These are phyloP conservation scores for Pseudogymnoascus sp. DNA, from an alignment of 2,329 filamentous ascomycete genomes.

Conservation along the genomic window DNA sequence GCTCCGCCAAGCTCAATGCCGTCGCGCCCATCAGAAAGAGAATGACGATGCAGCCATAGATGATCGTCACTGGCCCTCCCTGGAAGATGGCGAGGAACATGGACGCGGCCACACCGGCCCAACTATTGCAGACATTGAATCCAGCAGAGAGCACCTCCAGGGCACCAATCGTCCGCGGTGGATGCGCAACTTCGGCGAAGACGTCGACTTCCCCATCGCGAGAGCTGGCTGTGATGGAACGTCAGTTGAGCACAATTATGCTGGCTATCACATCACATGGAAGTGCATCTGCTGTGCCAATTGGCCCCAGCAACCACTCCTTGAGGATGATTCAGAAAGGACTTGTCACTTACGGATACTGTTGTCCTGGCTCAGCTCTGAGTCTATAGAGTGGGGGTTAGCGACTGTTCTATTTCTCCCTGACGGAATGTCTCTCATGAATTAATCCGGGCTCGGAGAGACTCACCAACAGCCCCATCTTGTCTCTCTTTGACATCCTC, in stretches of 20 bases:
- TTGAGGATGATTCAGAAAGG: not conserved
- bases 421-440: not conserved
- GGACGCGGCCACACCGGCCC: conserved; percentile 3
- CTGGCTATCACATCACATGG: not conserved
- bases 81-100: conserved; percentile 8
- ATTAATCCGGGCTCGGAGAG: not conserved
- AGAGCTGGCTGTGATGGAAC: not conserved
- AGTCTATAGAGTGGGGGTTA: conserved; percentile 3
- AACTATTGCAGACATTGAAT: conserved; percentile 7
- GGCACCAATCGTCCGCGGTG: not conserved
- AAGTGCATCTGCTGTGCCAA: not conserved
- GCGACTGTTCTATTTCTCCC: not conserved
- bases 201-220: not conserved
- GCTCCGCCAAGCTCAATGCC: not conserved
- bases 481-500: not conserved
- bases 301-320: not conserved
- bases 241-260: not conserved
- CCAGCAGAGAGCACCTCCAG: not conserved
- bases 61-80: not conserved
- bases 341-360: conserved; percentile 1
- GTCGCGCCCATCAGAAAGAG: conserved; percentile 3
- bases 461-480: not conserved
- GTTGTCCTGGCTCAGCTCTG: not conserved
- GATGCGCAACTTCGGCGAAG: not conserved
- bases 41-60: conserved; percentile 6